A percentile compares a stretch with the other conserved stretches of the same genome.
Conservation (phyloP, 768 basidiomycete genomes). For the Mycena crocata region DNA sequence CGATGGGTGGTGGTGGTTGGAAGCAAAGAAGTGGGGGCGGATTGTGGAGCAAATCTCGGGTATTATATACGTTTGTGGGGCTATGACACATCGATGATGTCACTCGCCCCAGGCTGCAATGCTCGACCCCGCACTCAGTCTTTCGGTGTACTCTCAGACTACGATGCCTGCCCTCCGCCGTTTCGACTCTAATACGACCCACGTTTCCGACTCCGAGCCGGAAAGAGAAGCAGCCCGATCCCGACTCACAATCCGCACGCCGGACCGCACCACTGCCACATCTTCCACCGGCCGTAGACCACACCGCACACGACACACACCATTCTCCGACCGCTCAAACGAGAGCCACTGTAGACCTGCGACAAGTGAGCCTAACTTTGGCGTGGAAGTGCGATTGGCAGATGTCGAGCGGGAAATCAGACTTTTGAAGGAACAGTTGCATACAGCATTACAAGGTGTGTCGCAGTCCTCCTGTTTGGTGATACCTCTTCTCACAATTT, state of each 20-base stretch:
- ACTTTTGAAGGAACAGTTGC: neutral
- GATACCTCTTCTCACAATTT: neutral
- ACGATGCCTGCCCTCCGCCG: neutral
- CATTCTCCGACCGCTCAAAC: slow-evolving; percentile 4
- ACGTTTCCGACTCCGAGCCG: slow-evolving; percentile 8
- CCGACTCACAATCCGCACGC: too few species aligned
- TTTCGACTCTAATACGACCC: slow-evolving; percentile 1
- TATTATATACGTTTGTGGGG: neutral
- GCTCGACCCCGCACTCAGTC: neutral
- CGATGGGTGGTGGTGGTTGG: neutral
- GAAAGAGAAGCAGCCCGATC: neutral
- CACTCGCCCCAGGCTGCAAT: neutral
- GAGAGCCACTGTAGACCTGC: neutral
- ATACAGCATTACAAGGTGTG: neutral
- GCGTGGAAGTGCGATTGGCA: neutral
- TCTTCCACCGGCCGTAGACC: too few species aligned
- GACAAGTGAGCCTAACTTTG: neutral
- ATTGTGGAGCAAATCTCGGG: neutral
- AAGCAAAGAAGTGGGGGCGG: neutral
- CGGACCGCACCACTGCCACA: too few species aligned
- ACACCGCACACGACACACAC: neutral
- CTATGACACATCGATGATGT: neutral
- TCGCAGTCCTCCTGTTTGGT: neutral
- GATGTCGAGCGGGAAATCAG: neutral
- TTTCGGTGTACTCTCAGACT: neutral